Percentiles rank a stretch among this genome's conserved stretches.
Evolutionary conservation across 2,329 filamentous ascomycete species (phyloP).

Genomic region (Myriangium duriaei): DNA sequence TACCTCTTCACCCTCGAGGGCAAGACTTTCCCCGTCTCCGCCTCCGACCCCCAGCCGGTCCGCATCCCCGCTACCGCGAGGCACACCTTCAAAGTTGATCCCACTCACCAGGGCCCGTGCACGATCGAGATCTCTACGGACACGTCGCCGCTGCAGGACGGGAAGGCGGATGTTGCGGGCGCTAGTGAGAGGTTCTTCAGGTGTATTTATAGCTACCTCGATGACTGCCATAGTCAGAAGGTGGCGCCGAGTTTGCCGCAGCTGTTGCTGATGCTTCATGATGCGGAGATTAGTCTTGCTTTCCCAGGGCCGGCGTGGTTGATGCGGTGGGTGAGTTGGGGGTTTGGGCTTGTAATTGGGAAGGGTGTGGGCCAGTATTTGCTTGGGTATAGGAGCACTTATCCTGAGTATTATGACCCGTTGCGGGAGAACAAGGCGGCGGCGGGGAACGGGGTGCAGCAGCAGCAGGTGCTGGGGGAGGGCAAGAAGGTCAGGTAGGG

Average conservation of each 20-base stretch:
- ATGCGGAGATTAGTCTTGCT: slow-evolving; percentile 19
- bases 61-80: slow-evolving; percentile 16
- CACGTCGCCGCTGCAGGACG: slow-evolving; percentile 10
- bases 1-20: slow-evolving; percentile 21
- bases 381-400: slow-evolving; percentile 10
- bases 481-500: not conserved
- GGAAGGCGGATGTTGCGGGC: slow-evolving; percentile 14
- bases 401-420: slow-evolving; percentile 13
- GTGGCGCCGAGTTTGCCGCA: slow-evolving; percentile 17
- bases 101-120: slow-evolving; percentile 16
- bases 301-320: slow-evolving; percentile 18
- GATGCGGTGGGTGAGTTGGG: slow-evolving; percentile 15
- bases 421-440: not conserved
- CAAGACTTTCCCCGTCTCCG: slow-evolving; percentile 14
- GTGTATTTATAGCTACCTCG: slow-evolving; percentile 20
- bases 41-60: slow-evolving; percentile 17
- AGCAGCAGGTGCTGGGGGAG: not conserved
- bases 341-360: slow-evolving; percentile 18
- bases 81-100: slow-evolving; percentile 20
- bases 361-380: slow-evolving; percentile 13
- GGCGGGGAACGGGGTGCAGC: not conserved
- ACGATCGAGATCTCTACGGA: slow-evolving; percentile 17
- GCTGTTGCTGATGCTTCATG: slow-evolving; percentile 18
- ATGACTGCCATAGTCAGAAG: slow-evolving; percentile 18
- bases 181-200: slow-evolving; percentile 19